A percentile compares a stretch with the other conserved stretches of the same genome.
These are phyloP conservation scores for Fusarium ramigenum DNA, from an alignment of 2,329 filamentous ascomycete species.

Conservation along the genomic window DNA sequence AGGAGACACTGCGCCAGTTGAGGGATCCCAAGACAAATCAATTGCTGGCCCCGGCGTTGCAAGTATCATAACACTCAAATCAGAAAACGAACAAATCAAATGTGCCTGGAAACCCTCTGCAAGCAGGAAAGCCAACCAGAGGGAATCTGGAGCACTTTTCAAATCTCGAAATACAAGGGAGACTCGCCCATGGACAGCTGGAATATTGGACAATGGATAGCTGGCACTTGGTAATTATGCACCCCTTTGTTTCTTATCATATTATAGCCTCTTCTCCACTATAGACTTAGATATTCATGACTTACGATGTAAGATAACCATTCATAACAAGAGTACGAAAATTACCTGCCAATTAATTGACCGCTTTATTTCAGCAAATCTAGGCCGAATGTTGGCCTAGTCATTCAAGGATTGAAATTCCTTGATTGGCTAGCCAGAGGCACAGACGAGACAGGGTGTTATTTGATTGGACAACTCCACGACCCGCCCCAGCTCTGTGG, in stretches of 20 bases:
- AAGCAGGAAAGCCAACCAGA: background rate
- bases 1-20: constrained; percentile 61
- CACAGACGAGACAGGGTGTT: background rate
- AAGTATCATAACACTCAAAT: constrained; percentile 22
- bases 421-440: constrained; percentile 8
- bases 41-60: constrained; percentile 57
- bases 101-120: background rate
- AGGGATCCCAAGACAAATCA: constrained; percentile 67
- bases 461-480: constrained; percentile 15
- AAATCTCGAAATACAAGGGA: background rate
- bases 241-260: background rate
- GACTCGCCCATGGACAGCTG: background rate
- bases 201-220: background rate
- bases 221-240: background rate
- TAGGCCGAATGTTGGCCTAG: background rate
- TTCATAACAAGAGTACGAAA: constrained; percentile 10
- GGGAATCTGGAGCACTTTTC: background rate
- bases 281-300: constrained; percentile 32
- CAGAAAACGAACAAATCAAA: background rate
- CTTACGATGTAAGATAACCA: constrained; percentile 15
- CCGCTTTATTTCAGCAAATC: background rate
- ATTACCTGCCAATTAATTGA: constrained; percentile 12
- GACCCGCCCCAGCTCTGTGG: constrained; percentile 1
- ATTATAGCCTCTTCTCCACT: constrained; percentile 25
- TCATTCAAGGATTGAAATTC: background rate